phyloP scores from a whole-genome alignment of 495 filamentous ascomycete species.

The Podospora pseudopauciseta region DNA sequence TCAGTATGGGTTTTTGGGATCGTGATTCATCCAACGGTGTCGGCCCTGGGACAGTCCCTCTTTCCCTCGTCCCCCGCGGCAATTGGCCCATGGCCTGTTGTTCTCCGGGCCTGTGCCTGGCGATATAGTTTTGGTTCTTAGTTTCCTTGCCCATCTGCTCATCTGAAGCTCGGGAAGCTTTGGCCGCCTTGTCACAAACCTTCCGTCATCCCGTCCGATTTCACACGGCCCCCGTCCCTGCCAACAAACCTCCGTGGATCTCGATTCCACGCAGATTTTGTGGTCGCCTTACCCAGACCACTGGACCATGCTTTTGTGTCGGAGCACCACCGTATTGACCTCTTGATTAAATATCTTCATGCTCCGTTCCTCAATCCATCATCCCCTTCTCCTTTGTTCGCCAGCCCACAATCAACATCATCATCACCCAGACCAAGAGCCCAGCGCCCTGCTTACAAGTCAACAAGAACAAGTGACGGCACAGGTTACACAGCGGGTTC shows the following conservation, averaged over 20 bases:
- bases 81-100: neutral
- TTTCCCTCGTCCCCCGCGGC: neutral
- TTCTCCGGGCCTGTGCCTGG: slow-evolving; percentile 5
- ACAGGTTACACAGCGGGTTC: neutral
- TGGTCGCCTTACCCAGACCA: neutral
- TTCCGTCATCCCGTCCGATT: slow-evolving; percentile 11
- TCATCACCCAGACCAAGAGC: neutral
- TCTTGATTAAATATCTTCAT: slow-evolving; percentile 5
- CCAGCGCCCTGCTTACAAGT: neutral
- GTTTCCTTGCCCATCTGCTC: neutral
- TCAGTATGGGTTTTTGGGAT: neutral
- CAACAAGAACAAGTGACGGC: neutral
- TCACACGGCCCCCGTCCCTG: slow-evolving; percentile 5
- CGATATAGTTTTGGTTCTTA: slow-evolving; percentile 1
- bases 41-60: neutral
- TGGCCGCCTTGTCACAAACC: slow-evolving; percentile 6
- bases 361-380: neutral
- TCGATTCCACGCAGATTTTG: slow-evolving; percentile 4
- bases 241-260: neutral
- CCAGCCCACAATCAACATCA: neutral
- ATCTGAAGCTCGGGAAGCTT: slow-evolving; percentile 8
- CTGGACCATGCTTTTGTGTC: neutral
- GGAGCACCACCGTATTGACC: neutral
- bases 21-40: neutral
- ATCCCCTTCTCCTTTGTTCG: neutral